Percentiles rank a stretch among this genome's conserved stretches.
Conservation (phyloP, 2,329 filamentous ascomycete genomes). For the Neonectria neomacrospora region DNA sequence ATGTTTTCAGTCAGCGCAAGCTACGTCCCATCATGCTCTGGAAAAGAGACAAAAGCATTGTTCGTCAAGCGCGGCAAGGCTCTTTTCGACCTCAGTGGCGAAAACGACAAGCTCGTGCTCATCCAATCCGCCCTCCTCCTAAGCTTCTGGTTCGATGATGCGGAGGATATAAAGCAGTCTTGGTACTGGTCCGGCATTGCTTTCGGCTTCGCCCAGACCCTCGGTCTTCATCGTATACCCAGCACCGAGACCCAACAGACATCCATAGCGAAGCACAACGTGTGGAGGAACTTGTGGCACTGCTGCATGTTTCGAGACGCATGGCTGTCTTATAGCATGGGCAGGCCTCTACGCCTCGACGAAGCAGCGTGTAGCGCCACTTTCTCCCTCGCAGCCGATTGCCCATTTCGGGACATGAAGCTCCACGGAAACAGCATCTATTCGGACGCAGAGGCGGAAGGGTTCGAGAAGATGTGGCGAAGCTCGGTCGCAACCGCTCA, state of each 20-base stretch:
- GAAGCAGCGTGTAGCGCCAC: background rate
- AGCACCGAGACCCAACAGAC: background rate
- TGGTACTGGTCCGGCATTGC: slow-evolving; percentile 15
- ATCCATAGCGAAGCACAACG: background rate
- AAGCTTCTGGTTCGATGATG: slow-evolving; percentile 17
- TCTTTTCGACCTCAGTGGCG: slow-evolving; percentile 9
- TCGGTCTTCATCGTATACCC: slow-evolving; percentile 1
- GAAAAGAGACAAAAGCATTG: background rate
- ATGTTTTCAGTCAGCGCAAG: background rate
- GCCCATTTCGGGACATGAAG: background rate
- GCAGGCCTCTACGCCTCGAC: background rate
- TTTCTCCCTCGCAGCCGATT: background rate
- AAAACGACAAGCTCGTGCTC: slow-evolving; percentile 9
- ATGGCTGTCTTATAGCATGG: background rate
- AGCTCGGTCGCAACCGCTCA: background rate
- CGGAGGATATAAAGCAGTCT: slow-evolving; percentile 6
- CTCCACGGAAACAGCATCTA: background rate
- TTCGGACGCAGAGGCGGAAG: background rate
- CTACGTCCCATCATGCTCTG: background rate
- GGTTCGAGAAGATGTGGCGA: background rate
- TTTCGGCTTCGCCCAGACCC: background rate
- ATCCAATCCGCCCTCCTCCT: slow-evolving; percentile 11
- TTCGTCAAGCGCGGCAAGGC: background rate
- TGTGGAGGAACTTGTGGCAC: background rate
- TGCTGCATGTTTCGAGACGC: background rate